phyloP scores from a whole-genome alignment of 108 stramenopile genomes.

The Asterionellopsis glacialis region DNA sequence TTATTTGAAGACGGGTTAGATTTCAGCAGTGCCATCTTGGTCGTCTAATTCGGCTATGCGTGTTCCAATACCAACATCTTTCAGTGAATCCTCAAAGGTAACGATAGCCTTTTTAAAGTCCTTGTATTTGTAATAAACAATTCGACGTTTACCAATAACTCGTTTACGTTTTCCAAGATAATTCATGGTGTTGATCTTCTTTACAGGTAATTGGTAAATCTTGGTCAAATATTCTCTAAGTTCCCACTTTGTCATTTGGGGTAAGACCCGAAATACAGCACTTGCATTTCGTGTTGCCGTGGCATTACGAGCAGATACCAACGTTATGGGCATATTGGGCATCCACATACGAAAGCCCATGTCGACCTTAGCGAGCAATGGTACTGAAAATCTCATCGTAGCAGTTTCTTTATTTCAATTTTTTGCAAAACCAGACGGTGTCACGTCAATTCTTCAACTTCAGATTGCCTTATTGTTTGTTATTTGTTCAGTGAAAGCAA shows the following conservation, averaged over 20 bases:
- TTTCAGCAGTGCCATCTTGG: not conserved
- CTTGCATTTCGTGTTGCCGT: constrained; percentile 52
- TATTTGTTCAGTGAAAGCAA: too few species aligned
- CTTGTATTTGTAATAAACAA: constrained; percentile 58
- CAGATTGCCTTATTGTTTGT: too few species aligned
- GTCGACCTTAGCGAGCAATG: not conserved
- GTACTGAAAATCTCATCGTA: too few species aligned
- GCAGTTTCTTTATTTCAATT: too few species aligned
- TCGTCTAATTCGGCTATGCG: constrained; percentile 49
- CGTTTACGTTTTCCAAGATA: constrained; percentile 79
- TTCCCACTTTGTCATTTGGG: constrained; percentile 94
- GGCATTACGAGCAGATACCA: constrained; percentile 66
- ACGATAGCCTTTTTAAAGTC: constrained; percentile 89
- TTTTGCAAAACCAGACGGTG: too few species aligned
- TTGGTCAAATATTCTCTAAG: constrained; percentile 91
- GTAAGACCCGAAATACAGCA: constrained; percentile 81
- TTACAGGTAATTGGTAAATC: constrained; percentile 86
- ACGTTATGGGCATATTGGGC: constrained; percentile 80
- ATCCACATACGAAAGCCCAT: constrained; percentile 76
- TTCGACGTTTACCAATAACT: constrained; percentile 47
- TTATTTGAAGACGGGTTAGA: too few species aligned
- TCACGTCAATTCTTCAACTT: too few species aligned
- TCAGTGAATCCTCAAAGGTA: constrained; percentile 68
- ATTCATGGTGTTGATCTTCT: constrained; percentile 83
- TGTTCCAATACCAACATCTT: constrained; percentile 59